These are phyloP conservation scores for Microdochium bolleyi DNA, from an alignment of 2,329 filamentous ascomycete genomes.

Conservation along the genomic window DNA sequence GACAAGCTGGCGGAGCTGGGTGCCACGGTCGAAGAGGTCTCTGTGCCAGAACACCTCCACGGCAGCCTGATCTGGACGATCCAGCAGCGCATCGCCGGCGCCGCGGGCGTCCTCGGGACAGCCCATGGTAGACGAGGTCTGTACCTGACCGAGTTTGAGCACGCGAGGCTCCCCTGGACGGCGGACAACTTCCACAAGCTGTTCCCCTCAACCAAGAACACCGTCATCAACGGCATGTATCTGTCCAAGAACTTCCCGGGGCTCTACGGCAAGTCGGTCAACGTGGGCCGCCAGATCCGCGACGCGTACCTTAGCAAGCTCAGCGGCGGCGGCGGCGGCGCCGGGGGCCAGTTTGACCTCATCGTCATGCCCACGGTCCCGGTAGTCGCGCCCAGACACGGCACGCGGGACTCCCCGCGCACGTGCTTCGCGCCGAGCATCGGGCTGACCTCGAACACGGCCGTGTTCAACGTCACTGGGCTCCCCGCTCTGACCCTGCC, in stretches of 20 bases:
- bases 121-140: constrained; percentile 38
- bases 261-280: constrained; percentile 39
- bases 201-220: constrained; percentile 45
- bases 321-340: background rate
- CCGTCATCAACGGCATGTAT: constrained; percentile 43
- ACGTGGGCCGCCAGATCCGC: constrained; percentile 35
- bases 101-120: constrained; percentile 31
- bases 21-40: constrained; percentile 39
- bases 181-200: constrained; percentile 40
- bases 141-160: constrained; percentile 40
- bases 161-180: constrained; percentile 35
- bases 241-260: constrained; percentile 32
- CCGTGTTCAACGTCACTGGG: constrained; percentile 47
- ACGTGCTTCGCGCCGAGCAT: constrained; percentile 41
- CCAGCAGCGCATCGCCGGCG: constrained; percentile 33
- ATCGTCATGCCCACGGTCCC: constrained; percentile 14
- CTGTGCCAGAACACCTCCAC: constrained; percentile 38
- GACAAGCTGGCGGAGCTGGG: constrained; percentile 33
- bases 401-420: constrained; percentile 25
- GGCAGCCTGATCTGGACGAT: constrained; percentile 43
- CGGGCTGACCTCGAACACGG: constrained; percentile 47
- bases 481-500: constrained; percentile 47
- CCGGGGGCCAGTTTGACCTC: background rate
- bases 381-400: constrained; percentile 35
- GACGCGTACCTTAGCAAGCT: constrained; percentile 35